Evolutionary conservation across 2,329 filamentous ascomycete species (phyloP).

Genomic region (Hortaea werneckii): DNA sequence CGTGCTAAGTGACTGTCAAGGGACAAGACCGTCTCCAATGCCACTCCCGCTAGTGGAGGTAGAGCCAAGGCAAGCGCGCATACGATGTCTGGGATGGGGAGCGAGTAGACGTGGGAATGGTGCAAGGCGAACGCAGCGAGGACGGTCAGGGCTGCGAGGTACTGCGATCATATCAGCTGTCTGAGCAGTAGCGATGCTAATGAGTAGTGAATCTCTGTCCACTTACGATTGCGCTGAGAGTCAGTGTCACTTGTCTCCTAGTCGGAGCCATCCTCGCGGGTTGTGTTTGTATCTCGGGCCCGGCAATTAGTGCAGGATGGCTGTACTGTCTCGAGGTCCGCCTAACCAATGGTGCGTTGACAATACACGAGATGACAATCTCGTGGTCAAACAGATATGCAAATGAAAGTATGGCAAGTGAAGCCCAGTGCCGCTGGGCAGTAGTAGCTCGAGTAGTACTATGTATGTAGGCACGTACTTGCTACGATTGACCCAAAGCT

Average conservation of each 20-base stretch:
- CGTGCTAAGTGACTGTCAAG: constrained; percentile 21
- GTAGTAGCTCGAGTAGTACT: no score
- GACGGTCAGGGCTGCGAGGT: constrained; percentile 31
- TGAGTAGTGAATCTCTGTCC: no score
- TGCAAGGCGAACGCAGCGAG: constrained; percentile 30
- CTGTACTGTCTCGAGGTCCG: no score
- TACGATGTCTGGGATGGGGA: constrained; percentile 34
- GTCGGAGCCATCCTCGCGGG: constrained; percentile 3
- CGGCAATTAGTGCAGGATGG: no score
- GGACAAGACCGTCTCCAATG: constrained; percentile 30
- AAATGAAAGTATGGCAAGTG: no score
- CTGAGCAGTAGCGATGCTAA: not conserved
- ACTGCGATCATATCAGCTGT: constrained; percentile 18
- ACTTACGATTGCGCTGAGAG: constrained; percentile 8
- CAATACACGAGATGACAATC: no score
- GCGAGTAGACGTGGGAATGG: constrained; percentile 24
- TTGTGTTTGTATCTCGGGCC: no score
- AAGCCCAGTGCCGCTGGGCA: no score
- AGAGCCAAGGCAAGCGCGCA: constrained; percentile 33
- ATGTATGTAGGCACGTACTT: no score
- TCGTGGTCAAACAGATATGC: no score
- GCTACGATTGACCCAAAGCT: no score
- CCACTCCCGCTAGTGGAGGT: constrained; percentile 33
- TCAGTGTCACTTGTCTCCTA: constrained; percentile 6
- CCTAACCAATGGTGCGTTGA: no score